These are phyloP conservation scores for Amphibolis antarctica DNA, from an alignment of 106 monocot species.

Conservation along the genomic window DNA sequence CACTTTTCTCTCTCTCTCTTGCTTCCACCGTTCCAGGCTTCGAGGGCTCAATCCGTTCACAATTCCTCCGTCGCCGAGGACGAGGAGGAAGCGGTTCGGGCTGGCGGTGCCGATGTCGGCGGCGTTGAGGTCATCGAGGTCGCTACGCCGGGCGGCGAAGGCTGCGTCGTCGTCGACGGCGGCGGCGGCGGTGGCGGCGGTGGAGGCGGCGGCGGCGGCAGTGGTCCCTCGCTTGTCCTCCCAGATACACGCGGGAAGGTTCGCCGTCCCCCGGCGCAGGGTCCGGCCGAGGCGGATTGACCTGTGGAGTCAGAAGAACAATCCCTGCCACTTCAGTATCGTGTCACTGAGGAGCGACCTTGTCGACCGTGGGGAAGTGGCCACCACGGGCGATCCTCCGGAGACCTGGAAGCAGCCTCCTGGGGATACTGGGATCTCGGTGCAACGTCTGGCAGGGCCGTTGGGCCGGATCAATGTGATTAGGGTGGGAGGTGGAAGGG, in stretches of 20 bases:
- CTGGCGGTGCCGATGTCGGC: not conserved
- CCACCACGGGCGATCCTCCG: slow-evolving; percentile 43
- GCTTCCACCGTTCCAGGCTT: too few relatives aligned
- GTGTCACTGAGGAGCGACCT: slow-evolving; percentile 34
- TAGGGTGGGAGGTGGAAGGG: slow-evolving; percentile 36
- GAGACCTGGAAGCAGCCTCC: slow-evolving; percentile 86
- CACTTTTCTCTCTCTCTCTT: too few relatives aligned
- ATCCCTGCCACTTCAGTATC: slow-evolving; percentile 9
- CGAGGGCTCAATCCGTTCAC: too few relatives aligned
- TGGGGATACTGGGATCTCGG: slow-evolving; percentile 17
- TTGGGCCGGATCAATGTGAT: slow-evolving; percentile 46
- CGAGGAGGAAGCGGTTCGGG: too few relatives aligned
- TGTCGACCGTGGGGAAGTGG: slow-evolving; percentile 21
- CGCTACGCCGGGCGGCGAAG: not conserved
- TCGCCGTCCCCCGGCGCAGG: not conserved
- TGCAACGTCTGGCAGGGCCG: slow-evolving; percentile 10
- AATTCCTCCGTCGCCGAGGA: too few relatives aligned
- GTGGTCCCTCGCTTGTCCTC: not conserved
- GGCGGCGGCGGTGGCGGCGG: not conserved
- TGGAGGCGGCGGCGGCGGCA: not conserved
- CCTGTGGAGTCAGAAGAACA: slow-evolving; percentile 1
- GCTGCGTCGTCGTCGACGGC: not conserved
- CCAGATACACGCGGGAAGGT: too few relatives aligned
- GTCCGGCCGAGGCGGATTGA: slow-evolving; percentile 15
- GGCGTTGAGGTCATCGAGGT: not conserved